Base-by-base conservation (phyloP, 2,329 filamentous ascomycete genomes). In the Malbranchea cinnamomea region DNA sequence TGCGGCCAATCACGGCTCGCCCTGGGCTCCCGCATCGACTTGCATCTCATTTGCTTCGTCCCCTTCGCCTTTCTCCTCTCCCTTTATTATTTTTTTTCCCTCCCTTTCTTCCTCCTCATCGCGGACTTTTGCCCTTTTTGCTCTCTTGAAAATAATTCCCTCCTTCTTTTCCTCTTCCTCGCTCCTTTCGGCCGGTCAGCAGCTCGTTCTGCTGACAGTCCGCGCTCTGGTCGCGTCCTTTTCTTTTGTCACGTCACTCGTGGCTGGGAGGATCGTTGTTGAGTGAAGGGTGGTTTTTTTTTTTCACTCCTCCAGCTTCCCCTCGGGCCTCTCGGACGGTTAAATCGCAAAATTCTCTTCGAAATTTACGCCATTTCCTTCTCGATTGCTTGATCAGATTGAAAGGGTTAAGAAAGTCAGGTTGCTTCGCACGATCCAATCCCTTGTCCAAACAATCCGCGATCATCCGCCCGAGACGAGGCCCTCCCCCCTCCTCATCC, bases 351-450 rank as follows among this genome's bases (percentile, higher is more conserved):
- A n/a, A n/a, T 24, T 49, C 44, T 42, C 37, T 37, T 32, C 38
- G 38, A 32, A 39, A 42, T 44, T 43, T 41, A 37, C 41, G 46
- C 46, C 46, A 44, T 48, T 44, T 48, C 38, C 38, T 37, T 32
- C 37, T 31, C 28, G 32, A 31, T 28, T 28, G 24, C 32, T 36
- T 26, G 30, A 30, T 10, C 13, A 13, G 7, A 7, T 7, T 8
- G 7, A 7, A 8, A 7, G 24, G 7, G 7, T 10, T 8, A 7
- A 7, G 12, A 13, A 26, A 26, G 13, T 12, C 7, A 13, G 13
- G 7, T 8, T 10, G 11, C 15, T 13, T 20, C 15, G 12, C 25
- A 24, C 11, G 4, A 2, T 18, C 20, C 6, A 12, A n/a, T 7
- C n/a, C 14, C 9, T 21, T 13, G 13, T 20, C 14, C 15, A 8